Base-by-base conservation (phyloP, 1,284 basidiomycete species). In the Cryptococcus amylolentus region DNA sequence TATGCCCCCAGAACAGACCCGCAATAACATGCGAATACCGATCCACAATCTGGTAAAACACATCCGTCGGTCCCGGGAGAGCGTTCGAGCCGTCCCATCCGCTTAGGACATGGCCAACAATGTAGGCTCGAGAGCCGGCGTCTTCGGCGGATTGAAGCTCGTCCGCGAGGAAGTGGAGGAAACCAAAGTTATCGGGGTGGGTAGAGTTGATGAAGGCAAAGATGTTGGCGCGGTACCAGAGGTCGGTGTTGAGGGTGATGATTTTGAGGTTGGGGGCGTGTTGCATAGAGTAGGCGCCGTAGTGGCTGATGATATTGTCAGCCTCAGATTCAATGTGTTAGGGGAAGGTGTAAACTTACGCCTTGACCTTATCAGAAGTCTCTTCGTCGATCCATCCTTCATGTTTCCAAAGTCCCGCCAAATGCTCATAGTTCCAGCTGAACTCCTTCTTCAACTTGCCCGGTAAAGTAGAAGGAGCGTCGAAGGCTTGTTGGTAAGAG, bases 1-100 rank as follows among this genome's bases (percentile, higher is more conserved):
- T 86, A 70, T 91, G 89, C 2, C 88, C 88, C 66, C 82, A 89
- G 78, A 90, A 89, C 45, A 89, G 63, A 85, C 86, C 86, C 31
- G 87, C 86, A 58, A 91, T 88, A 55, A 89, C 87, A 68, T 89
- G 86, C 5, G 88, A 85, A 73, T 84, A 91, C 16, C 88, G 84
- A 66, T 89, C 87, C 53, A 91, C 86, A 56, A 88, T 91, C 55
- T 64, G 60, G 55, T 70, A 59, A 51, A 66, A 67, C 8, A 56
- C 46, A 44, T 67, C 58, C 44, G 64, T 60, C 31, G 60, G 56
- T 64, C 84, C 84, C 55, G 70, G 66, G 26, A 87, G 66, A 1
- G 84, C 79, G 67, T 88, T 85, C 3, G 80, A 78, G 14, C 87
- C 87, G 63, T 88, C 86, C 77, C 88, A 90, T 18, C 88, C 89